A percentile compares a stretch with the other conserved stretches of the same genome.
Evolutionary conservation across 2,329 filamentous ascomycete genomes (phyloP).

Genomic region (Aureobasidium pullulans): DNA sequence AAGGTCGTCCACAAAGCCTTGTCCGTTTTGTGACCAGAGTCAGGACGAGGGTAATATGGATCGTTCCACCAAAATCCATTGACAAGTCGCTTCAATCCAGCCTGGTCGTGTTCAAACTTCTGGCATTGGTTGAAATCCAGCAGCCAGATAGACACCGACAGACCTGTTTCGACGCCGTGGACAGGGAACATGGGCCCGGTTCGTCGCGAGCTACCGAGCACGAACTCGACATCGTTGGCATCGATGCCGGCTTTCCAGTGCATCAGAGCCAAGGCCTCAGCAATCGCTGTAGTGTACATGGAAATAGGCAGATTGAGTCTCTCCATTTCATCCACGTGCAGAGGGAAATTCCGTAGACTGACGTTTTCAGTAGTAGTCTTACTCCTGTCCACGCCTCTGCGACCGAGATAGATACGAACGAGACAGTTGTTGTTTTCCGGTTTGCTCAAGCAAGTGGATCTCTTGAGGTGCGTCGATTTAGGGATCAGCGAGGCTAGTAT

Average conservation of each 20-base stretch:
- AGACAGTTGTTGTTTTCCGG: slow-evolving; percentile 32
- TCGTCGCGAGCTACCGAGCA: slow-evolving; percentile 30
- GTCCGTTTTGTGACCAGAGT: not conserved
- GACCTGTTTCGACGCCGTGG: not conserved
- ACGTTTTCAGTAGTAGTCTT: slow-evolving; percentile 24
- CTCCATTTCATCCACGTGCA: slow-evolving; percentile 47
- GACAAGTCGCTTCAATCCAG: slow-evolving; percentile 33
- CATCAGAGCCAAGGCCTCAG: slow-evolving; percentile 41
- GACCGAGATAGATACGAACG: slow-evolving; percentile 43
- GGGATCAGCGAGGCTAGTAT: not conserved
- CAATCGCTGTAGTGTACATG: slow-evolving; percentile 40
- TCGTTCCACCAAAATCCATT: slow-evolving; percentile 43
- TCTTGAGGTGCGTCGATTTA: not conserved
- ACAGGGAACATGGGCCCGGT: too few species aligned
- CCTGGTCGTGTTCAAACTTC: slow-evolving; percentile 39
- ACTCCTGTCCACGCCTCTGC: slow-evolving; percentile 17
- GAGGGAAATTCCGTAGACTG: slow-evolving; percentile 42
- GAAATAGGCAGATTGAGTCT: slow-evolving; percentile 29
- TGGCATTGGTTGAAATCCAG: slow-evolving; percentile 56
- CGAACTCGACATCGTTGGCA: slow-evolving; percentile 49
- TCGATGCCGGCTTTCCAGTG: slow-evolving; percentile 44
- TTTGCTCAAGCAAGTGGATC: not conserved
- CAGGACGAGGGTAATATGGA: slow-evolving; percentile 41
- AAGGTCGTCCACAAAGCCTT: not conserved
- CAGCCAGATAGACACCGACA: slow-evolving; percentile 20